Conservation (phyloP, 257 asterid species). For the Avicennia marina region DNA sequence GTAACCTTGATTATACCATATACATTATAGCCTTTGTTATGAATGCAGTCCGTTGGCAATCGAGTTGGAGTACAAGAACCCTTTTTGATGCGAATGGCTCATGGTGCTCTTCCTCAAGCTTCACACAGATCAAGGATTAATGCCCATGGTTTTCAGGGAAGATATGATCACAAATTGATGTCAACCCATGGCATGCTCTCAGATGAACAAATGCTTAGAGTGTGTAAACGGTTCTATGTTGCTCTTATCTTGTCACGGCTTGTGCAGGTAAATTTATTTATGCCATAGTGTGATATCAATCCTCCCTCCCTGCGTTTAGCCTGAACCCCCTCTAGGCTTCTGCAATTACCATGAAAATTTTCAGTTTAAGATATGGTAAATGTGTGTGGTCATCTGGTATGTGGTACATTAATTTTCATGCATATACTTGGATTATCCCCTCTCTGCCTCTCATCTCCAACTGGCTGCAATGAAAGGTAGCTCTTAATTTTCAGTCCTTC, state of each 20-base stretch:
- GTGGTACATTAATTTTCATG: not conserved
- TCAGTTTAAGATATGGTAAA: conserved; percentile 5
- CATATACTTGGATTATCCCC: conserved; percentile 3
- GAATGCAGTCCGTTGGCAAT: conserved; percentile 91
- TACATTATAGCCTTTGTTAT: conserved; percentile 18
- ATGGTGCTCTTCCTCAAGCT: conserved; percentile 73
- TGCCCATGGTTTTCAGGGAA: conserved; percentile 50
- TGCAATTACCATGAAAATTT: not conserved
- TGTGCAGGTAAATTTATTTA: conserved; percentile 66
- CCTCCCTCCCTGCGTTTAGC: conserved; percentile 6
- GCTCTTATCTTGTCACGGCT: conserved; percentile 90
- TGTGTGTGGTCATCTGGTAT: conserved; percentile 1
- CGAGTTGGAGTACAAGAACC: conserved; percentile 94
- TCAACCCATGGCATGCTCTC: conserved; percentile 45
- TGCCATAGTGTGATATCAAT: not conserved
- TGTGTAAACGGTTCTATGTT: conserved; percentile 82
- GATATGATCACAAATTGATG: conserved; percentile 28
- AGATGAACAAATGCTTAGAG: conserved; percentile 80
- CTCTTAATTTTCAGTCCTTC: conserved; percentile 2
- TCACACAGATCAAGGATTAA: conserved; percentile 44
- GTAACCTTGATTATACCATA: conserved; percentile 11
- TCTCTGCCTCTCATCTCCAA: not conserved
- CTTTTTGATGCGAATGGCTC: conserved; percentile 98
- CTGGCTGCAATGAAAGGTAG: not conserved
- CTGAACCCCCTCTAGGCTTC: conserved; percentile 9